Evolutionary conservation across 352 stramenopile genomes (phyloP), one percentile per base, ranked within the genome.

Genomic region (Globisporangium perplexum): DNA sequence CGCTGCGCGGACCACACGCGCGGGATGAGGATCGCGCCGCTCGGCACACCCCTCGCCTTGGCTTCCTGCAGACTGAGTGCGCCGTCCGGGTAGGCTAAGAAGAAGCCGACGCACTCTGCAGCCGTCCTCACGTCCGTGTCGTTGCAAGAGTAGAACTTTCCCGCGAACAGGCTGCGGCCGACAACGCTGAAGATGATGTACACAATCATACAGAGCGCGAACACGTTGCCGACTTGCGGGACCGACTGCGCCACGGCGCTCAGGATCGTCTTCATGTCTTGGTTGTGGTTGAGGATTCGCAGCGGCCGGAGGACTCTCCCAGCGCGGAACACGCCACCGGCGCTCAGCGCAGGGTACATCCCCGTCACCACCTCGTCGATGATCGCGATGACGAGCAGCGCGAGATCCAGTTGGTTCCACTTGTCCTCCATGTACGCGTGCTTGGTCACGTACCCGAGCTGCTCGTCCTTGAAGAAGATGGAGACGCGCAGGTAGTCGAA

Each of bases 181-280:
- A 88, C 74, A 17, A 88, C 72, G 11, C 80, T 68, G 38, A 89
- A 88, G 65, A 88, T 86, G 35, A 91, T 74, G 66, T 87, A 90
- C 6, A 91, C 81, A 50, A 88, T 79, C 6, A 82, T 50, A 38
- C 81, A 91, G 31, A 91, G 55, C 10, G 66, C 77, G 30, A 92
- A 70, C 8, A 90, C 78, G 24, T 92, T 88, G 47, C 76, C 78
- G 7, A 88, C 81, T 35, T 87, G 76, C 2, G 81, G 81, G 3
- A 88, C 67, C 12, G 78, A 88, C 50, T 73, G 74, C 26, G 70
- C 77, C n/a, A 92, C 72, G 15, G 81, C 78, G 15, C 71, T 74
- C 18, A 92, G 50, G 22, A 92, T 88, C 8, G 63, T 55, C 41
- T 92, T 88, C 81, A 90, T 92, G 49, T 92, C 81, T 28, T 69